Evolutionary conservation across 768 basidiomycete species (phyloP).

Genomic region (Exsudoporus frostii): DNA sequence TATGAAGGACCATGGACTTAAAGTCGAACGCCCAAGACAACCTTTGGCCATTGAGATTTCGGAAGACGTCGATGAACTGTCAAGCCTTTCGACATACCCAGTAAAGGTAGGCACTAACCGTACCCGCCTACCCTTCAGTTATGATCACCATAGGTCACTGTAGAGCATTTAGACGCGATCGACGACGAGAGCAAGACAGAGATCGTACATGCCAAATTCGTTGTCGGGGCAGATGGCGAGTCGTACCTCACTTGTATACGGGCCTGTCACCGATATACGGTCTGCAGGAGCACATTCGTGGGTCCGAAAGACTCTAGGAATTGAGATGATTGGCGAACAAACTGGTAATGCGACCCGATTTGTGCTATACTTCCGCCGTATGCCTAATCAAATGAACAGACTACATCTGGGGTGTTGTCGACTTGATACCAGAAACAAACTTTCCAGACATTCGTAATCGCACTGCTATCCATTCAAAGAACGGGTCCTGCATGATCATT

Average conservation of each 20-base stretch:
- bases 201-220: conserved; percentile 32
- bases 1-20: conserved; percentile 28
- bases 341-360: conserved; percentile 31
- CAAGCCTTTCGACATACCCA: conserved; percentile 27
- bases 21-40: conserved; percentile 35
- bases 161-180: conserved; percentile 22
- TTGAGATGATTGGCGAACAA: conserved; percentile 47
- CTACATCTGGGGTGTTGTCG: conserved; percentile 81
- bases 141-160: conserved; percentile 16
- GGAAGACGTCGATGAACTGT: conserved; percentile 38
- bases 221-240: conserved; percentile 36
- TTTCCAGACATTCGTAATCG: conserved; percentile 75
- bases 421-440: conserved; percentile 65
- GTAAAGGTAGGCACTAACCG: conserved; percentile 23
- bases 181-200: conserved; percentile 33
- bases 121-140: not conserved
- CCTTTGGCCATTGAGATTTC: conserved; percentile 33
- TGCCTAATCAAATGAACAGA: conserved; percentile 38
- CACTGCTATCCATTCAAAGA: conserved; percentile 62
- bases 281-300: conserved; percentile 42
- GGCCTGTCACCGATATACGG: not conserved
- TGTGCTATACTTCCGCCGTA: not conserved
- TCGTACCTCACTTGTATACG: not conserved
- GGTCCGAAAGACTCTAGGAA: conserved; percentile 43
- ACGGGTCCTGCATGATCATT: conserved; percentile 70